Evolutionary conservation across 192 early-diverging fungal species (phyloP), one percentile per base, ranked within the genome.

Genomic region (Linderina pennispora): DNA sequence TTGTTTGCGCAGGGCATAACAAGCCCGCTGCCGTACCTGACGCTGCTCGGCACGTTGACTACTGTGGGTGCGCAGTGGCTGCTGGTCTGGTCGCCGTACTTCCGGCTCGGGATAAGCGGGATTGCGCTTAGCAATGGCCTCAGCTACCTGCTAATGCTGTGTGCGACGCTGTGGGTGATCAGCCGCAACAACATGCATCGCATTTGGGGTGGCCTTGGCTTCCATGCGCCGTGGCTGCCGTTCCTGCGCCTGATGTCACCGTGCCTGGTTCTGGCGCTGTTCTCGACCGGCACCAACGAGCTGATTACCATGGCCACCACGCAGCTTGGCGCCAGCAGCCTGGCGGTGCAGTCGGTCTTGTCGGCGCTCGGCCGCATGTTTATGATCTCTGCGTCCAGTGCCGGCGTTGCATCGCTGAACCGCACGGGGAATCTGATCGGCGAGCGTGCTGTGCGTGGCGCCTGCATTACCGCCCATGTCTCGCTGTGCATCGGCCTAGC

Each of bases 291-390:
- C 7, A 53, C 67, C 17, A 86, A 81, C 50, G 88, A 91, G 60
- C 50, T 85, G 1, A 66, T 88, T 19, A 79, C 87, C 2, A 45
- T 91, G 50, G 79, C 76, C 0, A 85, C 92, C 2, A 88, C 89
- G n/a, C 81, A 86, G 45, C 63, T 98, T 1, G 92, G 94, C 20
- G 74, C 78, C 0, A 31, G 48, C 9, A 62, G 67, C 14, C 70
- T 98, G 20, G 88, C 91, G 8, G 81, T 85, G 10, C 95, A 98
- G 48, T 76, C 84, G 8, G 70, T 90, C 40, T 54, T 87, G 1
- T 65, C 93, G 14, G 89, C 86, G 18, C 84, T 88, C 7, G 66
- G 77, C 4, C 65, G 77, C 31, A 50, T 87, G 43, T 61, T 82
- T 8, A 90, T 85, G 56, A 84, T 84, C 11, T 59, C 88, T 16